A percentile compares a stretch with the other conserved stretches of the same genome.
Evolutionary conservation across 2,329 filamentous ascomycete species (phyloP).

Genomic region (Nemania bipapillata): DNA sequence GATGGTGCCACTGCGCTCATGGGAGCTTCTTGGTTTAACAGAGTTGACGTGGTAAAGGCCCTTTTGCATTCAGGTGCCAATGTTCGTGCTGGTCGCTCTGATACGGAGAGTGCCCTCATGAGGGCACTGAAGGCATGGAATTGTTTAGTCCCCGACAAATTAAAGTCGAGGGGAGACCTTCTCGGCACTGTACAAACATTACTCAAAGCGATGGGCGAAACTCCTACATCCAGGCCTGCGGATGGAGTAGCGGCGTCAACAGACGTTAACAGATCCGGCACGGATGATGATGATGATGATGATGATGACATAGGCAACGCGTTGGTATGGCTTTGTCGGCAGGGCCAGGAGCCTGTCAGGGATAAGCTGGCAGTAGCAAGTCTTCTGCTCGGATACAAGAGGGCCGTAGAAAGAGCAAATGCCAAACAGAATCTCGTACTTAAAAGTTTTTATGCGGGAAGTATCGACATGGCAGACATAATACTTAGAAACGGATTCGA

Average conservation of each 20-base stretch:
- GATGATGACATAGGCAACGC: conserved; percentile 14
- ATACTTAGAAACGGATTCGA: conserved; percentile 30
- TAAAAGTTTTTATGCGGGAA: not conserved
- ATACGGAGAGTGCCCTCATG: too few species aligned
- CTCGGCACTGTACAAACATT: conserved; percentile 19
- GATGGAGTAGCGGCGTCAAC: too few species aligned
- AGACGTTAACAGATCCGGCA: not conserved
- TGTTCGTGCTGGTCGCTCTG: not conserved
- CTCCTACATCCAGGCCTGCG: not conserved
- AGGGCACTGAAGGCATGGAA: too few species aligned
- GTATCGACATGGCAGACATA: conserved; percentile 20
- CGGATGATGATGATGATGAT: too few species aligned
- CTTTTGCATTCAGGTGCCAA: conserved; percentile 29
- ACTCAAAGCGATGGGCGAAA: conserved; percentile 23
- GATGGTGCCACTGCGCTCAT: conserved; percentile 12
- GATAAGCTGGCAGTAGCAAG: conserved; percentile 24
- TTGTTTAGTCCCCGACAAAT: too few species aligned
- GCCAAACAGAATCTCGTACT: not conserved
- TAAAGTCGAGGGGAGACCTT: conserved; percentile 20
- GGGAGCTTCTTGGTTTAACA: conserved; percentile 25
- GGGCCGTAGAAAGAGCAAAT: conserved; percentile 1
- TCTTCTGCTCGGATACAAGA: conserved; percentile 22
- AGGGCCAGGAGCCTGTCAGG: too few species aligned
- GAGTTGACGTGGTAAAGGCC: conserved; percentile 21
- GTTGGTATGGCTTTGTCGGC: too few species aligned